Percentiles rank a stretch among this genome's conserved stretches.
These are phyloP conservation scores for Artemisia annua DNA, from an alignment of 129 eudicot species.

Conservation along the genomic window DNA sequence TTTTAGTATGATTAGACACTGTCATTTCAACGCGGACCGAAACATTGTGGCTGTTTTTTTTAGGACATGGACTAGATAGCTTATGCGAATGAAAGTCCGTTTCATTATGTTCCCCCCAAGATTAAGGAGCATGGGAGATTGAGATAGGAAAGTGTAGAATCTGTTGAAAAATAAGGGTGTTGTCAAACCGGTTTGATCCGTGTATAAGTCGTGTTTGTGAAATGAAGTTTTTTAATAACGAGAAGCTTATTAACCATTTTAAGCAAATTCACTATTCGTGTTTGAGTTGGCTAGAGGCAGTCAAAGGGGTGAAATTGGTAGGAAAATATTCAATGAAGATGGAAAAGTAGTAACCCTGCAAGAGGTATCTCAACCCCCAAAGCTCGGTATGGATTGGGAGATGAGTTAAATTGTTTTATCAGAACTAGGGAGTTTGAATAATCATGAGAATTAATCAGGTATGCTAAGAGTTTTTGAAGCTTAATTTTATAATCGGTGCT, in stretches of 20 bases:
- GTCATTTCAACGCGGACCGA: slow-evolving; percentile 30
- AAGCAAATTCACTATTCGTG: slow-evolving; percentile 78
- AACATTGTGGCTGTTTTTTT: slow-evolving; percentile 61
- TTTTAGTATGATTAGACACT: slow-evolving; percentile 10
- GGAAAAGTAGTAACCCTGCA: slow-evolving; percentile 66
- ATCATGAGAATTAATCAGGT: background rate
- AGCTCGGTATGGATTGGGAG: slow-evolving; percentile 72
- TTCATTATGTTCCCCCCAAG: slow-evolving; percentile 54
- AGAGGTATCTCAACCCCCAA: slow-evolving; percentile 8
- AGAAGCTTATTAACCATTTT: slow-evolving; percentile 70
- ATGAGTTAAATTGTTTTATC: slow-evolving; percentile 41
- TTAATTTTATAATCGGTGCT: background rate
- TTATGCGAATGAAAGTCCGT: slow-evolving; percentile 62
- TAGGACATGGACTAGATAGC: slow-evolving; percentile 87
- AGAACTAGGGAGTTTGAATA: background rate
- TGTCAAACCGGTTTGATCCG: too few relatives aligned
- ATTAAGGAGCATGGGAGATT: slow-evolving; percentile 46
- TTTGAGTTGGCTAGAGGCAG: slow-evolving; percentile 70
- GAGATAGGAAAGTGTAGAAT: slow-evolving; percentile 44
- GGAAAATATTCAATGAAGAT: slow-evolving; percentile 64
- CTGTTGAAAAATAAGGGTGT: slow-evolving; percentile 54
- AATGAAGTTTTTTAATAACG: slow-evolving; percentile 39
- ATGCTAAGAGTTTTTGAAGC: slow-evolving; percentile 1
- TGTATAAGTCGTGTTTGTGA: too few relatives aligned
- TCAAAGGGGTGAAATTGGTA: slow-evolving; percentile 62